Evolutionary conservation across 2,329 filamentous ascomycete genomes (phyloP), one percentile per base, ranked within the genome.

Genomic region (Neophaeococcomyces mojaviensis): DNA sequence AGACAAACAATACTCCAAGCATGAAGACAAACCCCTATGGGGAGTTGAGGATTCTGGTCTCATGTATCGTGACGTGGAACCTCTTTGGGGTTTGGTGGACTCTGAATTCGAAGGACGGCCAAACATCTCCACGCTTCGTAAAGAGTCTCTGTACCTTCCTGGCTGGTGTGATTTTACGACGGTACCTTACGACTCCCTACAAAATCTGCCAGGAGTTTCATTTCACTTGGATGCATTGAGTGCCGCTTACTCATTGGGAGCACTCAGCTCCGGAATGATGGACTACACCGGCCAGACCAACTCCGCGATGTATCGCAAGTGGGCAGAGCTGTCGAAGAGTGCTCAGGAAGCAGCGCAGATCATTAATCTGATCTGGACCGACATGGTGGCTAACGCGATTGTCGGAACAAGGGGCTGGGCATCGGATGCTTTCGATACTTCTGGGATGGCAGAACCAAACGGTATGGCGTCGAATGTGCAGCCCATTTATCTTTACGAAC

Each of bases 301-400:
- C 39, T 59, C 71, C 32, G 64, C 68, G 3, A 58, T 73, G 49
- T 70, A 60, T 43, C 50, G 48, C 4, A 59, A 60, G 24, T 45
- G 43, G 43, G 33, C 22, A 66, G 47, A 47, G 60, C 40, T 2
- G 55, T 68, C 1, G 62, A 28, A 39, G 1, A 55, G 52, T 1
- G 44, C 63, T 28, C 5, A 5, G 0, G 43, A 45, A 0, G 54
- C 50, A 0, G 60, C 63, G 1, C 58, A 60, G 0, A 69, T 72
- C 8, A 52, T 70, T 8, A 67, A 71, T 48, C 56, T 70, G 1
- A 60, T 73, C 6, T 72, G 66, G 64, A 72, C 69, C 0, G 69
- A 73, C 47, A 45, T 68, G 3, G 60, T 63, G 2, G 62, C 69
- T 1, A 68, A 65, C 15, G 55, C 64, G 0, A 63, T 71, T 0